Evolutionary conservation across 768 basidiomycete genomes (phyloP).

Genomic region (Kwoniella sp.): DNA sequence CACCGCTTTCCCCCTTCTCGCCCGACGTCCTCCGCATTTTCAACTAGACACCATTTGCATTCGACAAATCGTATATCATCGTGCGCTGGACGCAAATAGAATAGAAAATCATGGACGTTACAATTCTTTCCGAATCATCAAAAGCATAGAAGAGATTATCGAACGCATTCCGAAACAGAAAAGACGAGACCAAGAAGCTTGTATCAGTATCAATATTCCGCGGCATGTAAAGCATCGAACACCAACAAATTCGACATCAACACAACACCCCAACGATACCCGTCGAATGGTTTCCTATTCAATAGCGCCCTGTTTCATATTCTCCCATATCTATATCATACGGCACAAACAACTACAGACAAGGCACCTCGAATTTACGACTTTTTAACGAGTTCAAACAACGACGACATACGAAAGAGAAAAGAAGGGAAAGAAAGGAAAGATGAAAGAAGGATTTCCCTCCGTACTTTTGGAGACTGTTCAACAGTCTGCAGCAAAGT

Average conservation of each 20-base stretch:
- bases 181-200: slow-evolving; percentile 14
- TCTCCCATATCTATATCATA: neutral
- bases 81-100: slow-evolving; percentile 12
- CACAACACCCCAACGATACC: slow-evolving; percentile 13
- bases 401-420: neutral
- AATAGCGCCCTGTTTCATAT: neutral
- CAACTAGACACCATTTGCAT: neutral
- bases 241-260: neutral
- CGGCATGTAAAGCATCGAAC: slow-evolving; percentile 6
- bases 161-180: neutral
- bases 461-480: neutral
- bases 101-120: slow-evolving; percentile 23
- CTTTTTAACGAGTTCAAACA: slow-evolving; percentile 4
- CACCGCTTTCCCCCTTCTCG: slow-evolving; percentile 6
- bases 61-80: neutral
- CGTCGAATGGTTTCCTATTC: neutral
- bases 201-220: slow-evolving; percentile 20
- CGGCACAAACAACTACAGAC: neutral
- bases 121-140: neutral
- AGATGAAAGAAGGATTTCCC: slow-evolving; percentile 2
- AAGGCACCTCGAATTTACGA: slow-evolving; percentile 11
- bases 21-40: slow-evolving; percentile 4
- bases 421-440: neutral
- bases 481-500: neutral
- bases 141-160: slow-evolving; percentile 5